phyloP scores from a whole-genome alignment of 2,329 filamentous ascomycete genomes.

The Nigrospora sphaerica region DNA sequence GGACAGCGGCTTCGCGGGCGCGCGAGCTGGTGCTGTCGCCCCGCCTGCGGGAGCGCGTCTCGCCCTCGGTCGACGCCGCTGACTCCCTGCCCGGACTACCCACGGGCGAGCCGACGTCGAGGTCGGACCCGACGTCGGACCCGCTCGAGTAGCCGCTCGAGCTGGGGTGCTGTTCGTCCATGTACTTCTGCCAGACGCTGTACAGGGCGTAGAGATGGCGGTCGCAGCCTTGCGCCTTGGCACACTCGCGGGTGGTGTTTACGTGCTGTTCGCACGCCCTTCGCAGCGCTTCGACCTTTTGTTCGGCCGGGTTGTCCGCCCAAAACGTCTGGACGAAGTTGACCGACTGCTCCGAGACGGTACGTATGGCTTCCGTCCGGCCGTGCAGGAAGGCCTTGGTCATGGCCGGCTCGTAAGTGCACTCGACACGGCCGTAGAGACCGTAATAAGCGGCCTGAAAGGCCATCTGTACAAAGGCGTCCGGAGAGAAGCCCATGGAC shows the following conservation, averaged over 20 bases:
- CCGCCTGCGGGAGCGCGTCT: slow-evolving; percentile 31
- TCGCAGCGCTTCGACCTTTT: slow-evolving; percentile 80
- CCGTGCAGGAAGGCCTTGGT: slow-evolving; percentile 92
- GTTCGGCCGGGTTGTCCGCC: slow-evolving; percentile 75
- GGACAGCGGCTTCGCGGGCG: slow-evolving; percentile 45
- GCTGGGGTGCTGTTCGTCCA: slow-evolving; percentile 63
- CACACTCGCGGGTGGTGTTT: slow-evolving; percentile 72
- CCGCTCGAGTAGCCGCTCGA: slow-evolving; percentile 57
- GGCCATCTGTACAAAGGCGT: slow-evolving; percentile 98
- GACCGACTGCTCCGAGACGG: slow-evolving; percentile 76
- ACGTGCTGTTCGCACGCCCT: slow-evolving; percentile 81
- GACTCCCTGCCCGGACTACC: slow-evolving; percentile 50
- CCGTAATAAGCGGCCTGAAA: slow-evolving; percentile 98
- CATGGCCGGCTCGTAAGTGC: slow-evolving; percentile 97
- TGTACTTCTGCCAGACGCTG: slow-evolving; percentile 85
- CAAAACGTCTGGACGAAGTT: slow-evolving; percentile 91
- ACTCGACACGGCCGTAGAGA: slow-evolving; percentile 87
- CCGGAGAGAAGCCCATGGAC: slow-evolving; percentile 91
- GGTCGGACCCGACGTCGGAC: slow-evolving; percentile 38
- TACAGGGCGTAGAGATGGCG: slow-evolving; percentile 90
- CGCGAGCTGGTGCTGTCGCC: slow-evolving; percentile 49
- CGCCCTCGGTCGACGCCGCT: slow-evolving; percentile 30
- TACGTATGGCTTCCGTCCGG: slow-evolving; percentile 86
- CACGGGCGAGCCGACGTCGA: slow-evolving; percentile 35
- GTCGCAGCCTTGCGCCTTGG: slow-evolving; percentile 86